A percentile compares a stretch with the other conserved stretches of the same genome.
phyloP scores from a whole-genome alignment of 441 rosid species.

The Daphne laureola region DNA sequence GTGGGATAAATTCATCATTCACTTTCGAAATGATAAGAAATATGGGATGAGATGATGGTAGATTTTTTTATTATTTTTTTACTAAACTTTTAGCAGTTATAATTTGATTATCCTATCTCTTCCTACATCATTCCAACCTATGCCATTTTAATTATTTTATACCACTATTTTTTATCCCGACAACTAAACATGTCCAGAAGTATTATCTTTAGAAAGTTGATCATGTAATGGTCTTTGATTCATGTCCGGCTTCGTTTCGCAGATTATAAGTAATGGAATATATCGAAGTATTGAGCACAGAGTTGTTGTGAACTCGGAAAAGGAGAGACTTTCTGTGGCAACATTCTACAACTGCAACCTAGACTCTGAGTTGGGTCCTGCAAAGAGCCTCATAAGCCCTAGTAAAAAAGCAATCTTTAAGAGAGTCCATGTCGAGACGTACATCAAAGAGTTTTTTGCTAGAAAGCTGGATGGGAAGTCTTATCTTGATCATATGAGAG shows the following conservation, averaged over 20 bases:
- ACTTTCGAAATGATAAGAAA: too few species aligned
- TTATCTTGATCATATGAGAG: slow-evolving; percentile 9
- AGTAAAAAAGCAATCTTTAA: slow-evolving; percentile 14
- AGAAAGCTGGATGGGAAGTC: slow-evolving; percentile 28
- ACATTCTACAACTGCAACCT: slow-evolving; percentile 23
- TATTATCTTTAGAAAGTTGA: neutral
- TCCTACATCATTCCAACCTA: too few species aligned
- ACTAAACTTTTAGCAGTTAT: too few species aligned
- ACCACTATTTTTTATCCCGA: neutral
- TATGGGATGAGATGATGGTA: too few species aligned
- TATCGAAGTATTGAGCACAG: slow-evolving; percentile 26
- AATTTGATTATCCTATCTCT: too few species aligned
- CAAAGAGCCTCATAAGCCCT: slow-evolving; percentile 10
- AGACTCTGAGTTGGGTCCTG: slow-evolving; percentile 17
- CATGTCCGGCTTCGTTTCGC: neutral
- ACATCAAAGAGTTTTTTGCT: slow-evolving; percentile 9
- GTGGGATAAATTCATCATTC: too few species aligned
- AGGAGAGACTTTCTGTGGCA: slow-evolving; percentile 23
- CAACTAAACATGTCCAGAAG: too few species aligned
- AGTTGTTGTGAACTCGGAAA: slow-evolving; percentile 20
- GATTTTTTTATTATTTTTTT: too few species aligned
- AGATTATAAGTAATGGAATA: slow-evolving; percentile 20
- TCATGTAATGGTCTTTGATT: neutral
- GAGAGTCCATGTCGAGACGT: slow-evolving; percentile 8
- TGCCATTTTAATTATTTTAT: neutral